Conservation (phyloP, 495 filamentous ascomycete species). For the Ramalina peruviana region DNA sequence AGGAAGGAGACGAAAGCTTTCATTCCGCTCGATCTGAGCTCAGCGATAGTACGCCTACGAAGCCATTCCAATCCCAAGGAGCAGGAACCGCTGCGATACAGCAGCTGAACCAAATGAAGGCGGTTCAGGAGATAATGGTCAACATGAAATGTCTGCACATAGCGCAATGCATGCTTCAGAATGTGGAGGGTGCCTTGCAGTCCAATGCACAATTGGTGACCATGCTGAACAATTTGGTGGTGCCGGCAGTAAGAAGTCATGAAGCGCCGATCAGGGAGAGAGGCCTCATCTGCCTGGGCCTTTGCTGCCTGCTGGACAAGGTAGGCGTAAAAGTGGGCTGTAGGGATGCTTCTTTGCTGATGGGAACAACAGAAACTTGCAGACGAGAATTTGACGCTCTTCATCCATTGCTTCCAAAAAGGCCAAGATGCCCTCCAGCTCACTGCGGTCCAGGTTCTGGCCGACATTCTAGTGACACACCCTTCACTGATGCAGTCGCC, state of each 20-base stretch:
- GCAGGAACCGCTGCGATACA: constrained; percentile 40
- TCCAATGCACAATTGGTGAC: constrained; percentile 75
- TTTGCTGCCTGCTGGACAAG: constrained; percentile 84
- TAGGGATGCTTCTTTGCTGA: constrained; percentile 7
- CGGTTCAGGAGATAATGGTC: constrained; percentile 78
- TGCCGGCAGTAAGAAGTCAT: constrained; percentile 84
- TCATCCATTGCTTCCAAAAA: constrained; percentile 91
- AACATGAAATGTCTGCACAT: constrained; percentile 98
- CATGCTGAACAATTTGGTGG: constrained; percentile 92
- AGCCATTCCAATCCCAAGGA: constrained; percentile 23
- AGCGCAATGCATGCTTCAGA: constrained; percentile 91
- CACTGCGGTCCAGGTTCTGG: constrained; percentile 81
- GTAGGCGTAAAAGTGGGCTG: constrained; percentile 21
- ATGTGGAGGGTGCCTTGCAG: constrained; percentile 72
- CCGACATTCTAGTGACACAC: constrained; percentile 81
- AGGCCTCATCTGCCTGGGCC: constrained; percentile 74
- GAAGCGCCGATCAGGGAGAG: constrained; percentile 87
- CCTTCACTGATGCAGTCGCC: constrained; percentile 52
- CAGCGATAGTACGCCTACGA: constrained; percentile 47
- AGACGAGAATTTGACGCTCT: constrained; percentile 82
- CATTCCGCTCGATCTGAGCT: constrained; percentile 80
- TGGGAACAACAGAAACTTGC: constrained; percentile 48
- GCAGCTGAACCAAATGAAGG: constrained; percentile 66
- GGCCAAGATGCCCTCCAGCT: constrained; percentile 81
- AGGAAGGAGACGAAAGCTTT: constrained; percentile 60